phyloP scores from a whole-genome alignment of 2,329 filamentous ascomycete genomes.

The Aspergillus tanneri region DNA sequence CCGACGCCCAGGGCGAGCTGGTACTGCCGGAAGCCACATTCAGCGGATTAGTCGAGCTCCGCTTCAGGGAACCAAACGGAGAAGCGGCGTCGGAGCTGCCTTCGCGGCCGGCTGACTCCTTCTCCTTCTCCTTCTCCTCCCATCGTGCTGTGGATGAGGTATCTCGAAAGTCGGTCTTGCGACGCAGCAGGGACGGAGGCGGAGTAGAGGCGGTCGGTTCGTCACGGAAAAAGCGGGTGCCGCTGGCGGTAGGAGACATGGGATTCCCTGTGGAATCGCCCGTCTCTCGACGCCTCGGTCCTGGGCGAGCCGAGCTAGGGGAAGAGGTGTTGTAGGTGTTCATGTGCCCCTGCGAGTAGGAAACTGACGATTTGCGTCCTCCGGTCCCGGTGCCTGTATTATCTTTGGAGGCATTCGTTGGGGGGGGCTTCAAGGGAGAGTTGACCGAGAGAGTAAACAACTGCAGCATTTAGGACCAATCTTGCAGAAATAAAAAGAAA shows the following conservation, averaged over 20 bases:
- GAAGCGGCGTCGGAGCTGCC: slow-evolving; percentile 41
- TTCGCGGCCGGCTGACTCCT: slow-evolving; percentile 46
- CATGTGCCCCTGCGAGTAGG: slow-evolving; percentile 60
- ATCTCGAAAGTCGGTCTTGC: slow-evolving; percentile 63
- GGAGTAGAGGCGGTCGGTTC: slow-evolving; percentile 59
- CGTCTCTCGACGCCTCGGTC: slow-evolving; percentile 79
- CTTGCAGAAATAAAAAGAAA: slow-evolving; percentile 9
- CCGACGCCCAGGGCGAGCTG: slow-evolving; percentile 59
- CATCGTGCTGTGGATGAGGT: slow-evolving; percentile 37
- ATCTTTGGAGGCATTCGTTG: slow-evolving; percentile 65
- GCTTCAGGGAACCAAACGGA: slow-evolving; percentile 57
- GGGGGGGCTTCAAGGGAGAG: slow-evolving; percentile 83
- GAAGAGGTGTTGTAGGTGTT: slow-evolving; percentile 69
- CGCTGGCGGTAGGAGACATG: slow-evolving; percentile 48
- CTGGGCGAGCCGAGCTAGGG: slow-evolving; percentile 70
- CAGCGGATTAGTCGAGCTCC: slow-evolving; percentile 56
- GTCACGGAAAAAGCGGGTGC: slow-evolving; percentile 48
- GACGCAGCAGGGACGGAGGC: slow-evolving; percentile 59
- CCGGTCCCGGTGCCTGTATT: slow-evolving; percentile 40
- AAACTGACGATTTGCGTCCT: slow-evolving; percentile 78
- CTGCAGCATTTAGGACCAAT: slow-evolving; percentile 48
- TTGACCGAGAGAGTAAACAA: slow-evolving; percentile 85
- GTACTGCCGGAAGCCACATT: slow-evolving; percentile 50
- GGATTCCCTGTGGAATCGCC: slow-evolving; percentile 63
- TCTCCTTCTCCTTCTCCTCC: slow-evolving; percentile 55